Conservation (phyloP, 805 yeast genomes). For the Yueomyces sinensis region DNA sequence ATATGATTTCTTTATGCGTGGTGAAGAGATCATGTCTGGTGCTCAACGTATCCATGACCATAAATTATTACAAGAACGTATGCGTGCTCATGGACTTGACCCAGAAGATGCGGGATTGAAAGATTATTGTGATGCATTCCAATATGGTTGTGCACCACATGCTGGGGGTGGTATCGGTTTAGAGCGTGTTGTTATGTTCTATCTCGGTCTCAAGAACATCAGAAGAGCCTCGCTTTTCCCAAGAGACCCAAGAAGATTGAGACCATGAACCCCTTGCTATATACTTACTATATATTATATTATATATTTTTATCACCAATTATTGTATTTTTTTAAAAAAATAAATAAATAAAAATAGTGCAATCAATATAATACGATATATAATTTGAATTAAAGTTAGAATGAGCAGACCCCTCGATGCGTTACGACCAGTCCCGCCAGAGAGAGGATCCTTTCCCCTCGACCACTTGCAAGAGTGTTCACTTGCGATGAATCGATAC, state of each 20-base stretch:
- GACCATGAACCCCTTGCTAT: conserved; percentile 38
- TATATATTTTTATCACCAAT: too few relatives aligned
- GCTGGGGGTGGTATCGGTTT: conserved; percentile 99
- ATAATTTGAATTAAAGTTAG: too few relatives aligned
- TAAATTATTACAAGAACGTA: conserved; percentile 64
- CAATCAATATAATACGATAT: too few relatives aligned
- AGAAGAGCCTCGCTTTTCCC: conserved; percentile 99
- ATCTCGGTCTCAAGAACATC: conserved; percentile 89
- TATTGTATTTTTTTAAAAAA: too few relatives aligned
- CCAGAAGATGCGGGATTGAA: conserved; percentile 69
- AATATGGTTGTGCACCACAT: conserved; percentile 95
- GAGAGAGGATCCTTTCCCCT: conserved; percentile 93
- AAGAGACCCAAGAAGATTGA: conserved; percentile 90
- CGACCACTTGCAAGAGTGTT: conserved; percentile 81
- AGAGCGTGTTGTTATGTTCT: conserved; percentile 98
- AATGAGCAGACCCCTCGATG: conserved; percentile 33
- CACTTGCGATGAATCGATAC: conserved; percentile 59
- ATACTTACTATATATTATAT: background rate
- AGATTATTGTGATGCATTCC: conserved; percentile 88
- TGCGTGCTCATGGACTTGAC: conserved; percentile 72
- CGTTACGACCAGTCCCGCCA: conserved; percentile 80
- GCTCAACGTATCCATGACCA: conserved; percentile 99
- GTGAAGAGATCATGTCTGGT: conserved; percentile 98
- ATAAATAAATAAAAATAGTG: too few relatives aligned
- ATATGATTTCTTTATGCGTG: conserved; percentile 99